These are phyloP conservation scores for Cladorrhinum samala DNA, from an alignment of 495 filamentous ascomycete genomes.

Conservation along the genomic window DNA sequence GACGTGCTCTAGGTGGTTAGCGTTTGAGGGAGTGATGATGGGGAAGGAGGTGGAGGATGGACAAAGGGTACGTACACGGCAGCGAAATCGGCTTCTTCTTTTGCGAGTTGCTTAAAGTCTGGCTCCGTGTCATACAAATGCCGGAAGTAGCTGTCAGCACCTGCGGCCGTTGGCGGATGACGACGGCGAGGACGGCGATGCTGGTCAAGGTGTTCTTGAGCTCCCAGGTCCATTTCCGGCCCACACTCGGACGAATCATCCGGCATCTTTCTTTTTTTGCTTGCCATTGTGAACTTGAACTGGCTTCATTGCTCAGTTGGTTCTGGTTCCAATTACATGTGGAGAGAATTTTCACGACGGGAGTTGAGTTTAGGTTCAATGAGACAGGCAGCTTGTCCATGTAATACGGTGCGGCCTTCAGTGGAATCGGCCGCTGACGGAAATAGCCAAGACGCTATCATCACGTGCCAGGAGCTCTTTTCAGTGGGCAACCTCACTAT, in stretches of 20 bases:
- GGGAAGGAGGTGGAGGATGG: background rate
- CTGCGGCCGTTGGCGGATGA: background rate
- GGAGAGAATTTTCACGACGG: too few relatives aligned
- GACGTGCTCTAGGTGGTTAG: background rate
- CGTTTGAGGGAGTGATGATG: background rate
- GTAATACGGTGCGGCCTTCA: too few relatives aligned
- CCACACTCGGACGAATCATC: slow-evolving; percentile 6
- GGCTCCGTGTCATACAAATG: slow-evolving; percentile 29
- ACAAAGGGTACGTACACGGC: slow-evolving; percentile 8
- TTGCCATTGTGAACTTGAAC: slow-evolving; percentile 8
- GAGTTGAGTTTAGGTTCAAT: too few relatives aligned
- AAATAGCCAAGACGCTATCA: background rate
- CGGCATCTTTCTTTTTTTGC: slow-evolving; percentile 21
- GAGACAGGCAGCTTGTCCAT: too few relatives aligned
- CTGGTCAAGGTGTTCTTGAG: background rate
- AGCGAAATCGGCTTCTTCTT: slow-evolving; percentile 28
- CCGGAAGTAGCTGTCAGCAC: slow-evolving; percentile 30
- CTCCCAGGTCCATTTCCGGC: too few relatives aligned
- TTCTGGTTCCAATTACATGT: background rate
- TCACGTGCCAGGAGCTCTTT: background rate
- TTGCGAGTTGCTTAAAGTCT: slow-evolving; percentile 31
- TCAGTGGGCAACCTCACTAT: background rate
- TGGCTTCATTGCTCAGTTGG: background rate
- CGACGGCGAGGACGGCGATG: background rate
- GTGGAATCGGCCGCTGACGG: too few relatives aligned